phyloP scores from a whole-genome alignment of 2,329 filamentous ascomycete genomes.

The Nectriaceae sp. region DNA sequence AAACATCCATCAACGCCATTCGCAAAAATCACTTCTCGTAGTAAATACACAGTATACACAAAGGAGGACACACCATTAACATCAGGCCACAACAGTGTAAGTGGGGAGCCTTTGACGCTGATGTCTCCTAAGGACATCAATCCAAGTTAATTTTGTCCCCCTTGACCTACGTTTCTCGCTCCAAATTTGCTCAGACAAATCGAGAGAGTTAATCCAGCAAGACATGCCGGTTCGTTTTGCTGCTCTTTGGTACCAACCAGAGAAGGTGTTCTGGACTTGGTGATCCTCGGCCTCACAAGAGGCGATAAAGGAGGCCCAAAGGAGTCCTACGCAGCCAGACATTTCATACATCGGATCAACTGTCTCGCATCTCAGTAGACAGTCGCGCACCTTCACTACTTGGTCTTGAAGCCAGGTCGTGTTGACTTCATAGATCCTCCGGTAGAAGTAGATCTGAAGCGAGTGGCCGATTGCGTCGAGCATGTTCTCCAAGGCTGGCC shows the following conservation, averaged over 20 bases:
- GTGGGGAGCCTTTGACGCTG: background rate
- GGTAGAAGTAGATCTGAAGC: constrained; percentile 17
- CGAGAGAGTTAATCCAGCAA: constrained; percentile 14
- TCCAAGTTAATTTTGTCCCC: background rate
- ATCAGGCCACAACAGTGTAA: too few species aligned
- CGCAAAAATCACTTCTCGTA: too few species aligned
- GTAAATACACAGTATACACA: too few species aligned
- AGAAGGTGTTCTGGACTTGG: constrained; percentile 4
- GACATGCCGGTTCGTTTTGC: constrained; percentile 7
- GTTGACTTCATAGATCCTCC: constrained; percentile 15
- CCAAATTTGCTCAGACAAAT: constrained; percentile 12
- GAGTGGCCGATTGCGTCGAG: constrained; percentile 17
- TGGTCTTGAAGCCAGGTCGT: constrained; percentile 12
- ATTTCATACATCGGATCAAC: constrained; percentile 13
- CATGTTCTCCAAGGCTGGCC: constrained; percentile 8
- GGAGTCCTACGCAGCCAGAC: constrained; percentile 11
- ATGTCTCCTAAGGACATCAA: background rate
- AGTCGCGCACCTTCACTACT: constrained; percentile 14
- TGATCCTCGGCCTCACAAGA: constrained; percentile 12
- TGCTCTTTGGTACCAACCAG: constrained; percentile 12
- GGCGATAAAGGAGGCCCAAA: constrained; percentile 19
- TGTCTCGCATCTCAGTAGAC: constrained; percentile 15
- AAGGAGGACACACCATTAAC: too few species aligned
- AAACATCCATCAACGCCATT: too few species aligned
- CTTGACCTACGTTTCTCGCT: background rate